Evolutionary conservation across 2,329 filamentous ascomycete genomes (phyloP).

Genomic region (Exophiala lecanii-corni): DNA sequence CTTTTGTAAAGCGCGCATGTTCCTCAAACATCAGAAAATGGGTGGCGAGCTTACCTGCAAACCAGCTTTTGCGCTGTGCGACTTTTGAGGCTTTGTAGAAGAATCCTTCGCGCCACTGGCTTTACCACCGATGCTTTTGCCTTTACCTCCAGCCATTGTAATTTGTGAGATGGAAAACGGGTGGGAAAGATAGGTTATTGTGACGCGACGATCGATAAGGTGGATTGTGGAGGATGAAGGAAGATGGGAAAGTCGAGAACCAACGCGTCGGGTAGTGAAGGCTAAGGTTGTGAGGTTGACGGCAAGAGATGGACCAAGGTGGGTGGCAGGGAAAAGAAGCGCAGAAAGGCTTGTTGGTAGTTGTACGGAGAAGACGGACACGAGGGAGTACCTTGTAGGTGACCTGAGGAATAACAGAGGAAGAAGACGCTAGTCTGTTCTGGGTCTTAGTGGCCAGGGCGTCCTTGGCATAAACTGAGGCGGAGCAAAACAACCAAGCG

Average conservation of each 20-base stretch:
- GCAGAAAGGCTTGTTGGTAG: conserved; percentile 49
- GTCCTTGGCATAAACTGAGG: neutral
- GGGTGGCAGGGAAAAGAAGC: conserved; percentile 59
- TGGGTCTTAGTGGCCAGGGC: conserved; percentile 3
- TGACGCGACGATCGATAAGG: conserved; percentile 19
- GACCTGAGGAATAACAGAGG: conserved; percentile 6
- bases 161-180: no score
- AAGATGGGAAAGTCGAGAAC: conserved; percentile 6
- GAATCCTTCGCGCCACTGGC: conserved; percentile 71
- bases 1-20: no score
- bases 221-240: conserved; percentile 1
- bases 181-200: no score
- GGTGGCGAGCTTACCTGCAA: conserved; percentile 69
- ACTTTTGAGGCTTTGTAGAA: conserved; percentile 86
- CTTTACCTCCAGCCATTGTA: conserved; percentile 81
- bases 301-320: no score
- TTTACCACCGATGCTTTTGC: conserved; percentile 88
- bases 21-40: no score
- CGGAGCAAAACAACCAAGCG: no score
- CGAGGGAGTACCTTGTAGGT: no score
- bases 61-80: conserved; percentile 88
- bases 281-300: conserved; percentile 6
- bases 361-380: no score
- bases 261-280: conserved; percentile 15
- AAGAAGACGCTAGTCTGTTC: conserved; percentile 9